Conservation (phyloP, 495 filamentous ascomycete species). For the Aspergillus cavernicola region DNA sequence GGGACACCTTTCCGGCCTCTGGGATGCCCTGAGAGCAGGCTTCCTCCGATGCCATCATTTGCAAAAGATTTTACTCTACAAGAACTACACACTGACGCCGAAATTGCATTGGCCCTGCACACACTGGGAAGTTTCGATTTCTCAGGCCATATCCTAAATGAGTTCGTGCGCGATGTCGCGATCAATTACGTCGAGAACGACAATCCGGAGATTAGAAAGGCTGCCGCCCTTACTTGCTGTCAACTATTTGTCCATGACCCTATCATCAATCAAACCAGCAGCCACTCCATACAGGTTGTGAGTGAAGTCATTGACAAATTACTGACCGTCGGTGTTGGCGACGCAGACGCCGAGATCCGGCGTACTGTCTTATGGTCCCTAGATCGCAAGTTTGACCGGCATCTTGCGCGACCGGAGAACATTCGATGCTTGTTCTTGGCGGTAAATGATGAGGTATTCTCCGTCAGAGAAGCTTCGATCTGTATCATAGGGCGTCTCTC, state of each 20-base stretch:
- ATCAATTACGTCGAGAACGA: constrained; percentile 97
- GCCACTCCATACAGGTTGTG: constrained; percentile 93
- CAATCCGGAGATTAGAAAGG: constrained; percentile 88
- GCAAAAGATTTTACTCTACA: constrained; percentile 78
- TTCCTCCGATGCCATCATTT: constrained; percentile 66
- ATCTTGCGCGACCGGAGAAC: constrained; percentile 92
- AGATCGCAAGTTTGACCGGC: constrained; percentile 90
- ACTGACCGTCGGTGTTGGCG: constrained; percentile 88
- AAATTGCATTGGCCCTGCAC: constrained; percentile 87
- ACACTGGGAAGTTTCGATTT: constrained; percentile 98
- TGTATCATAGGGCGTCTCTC: constrained; percentile 93
- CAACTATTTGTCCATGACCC: constrained; percentile 95
- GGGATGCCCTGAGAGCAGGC: constrained; percentile 74
- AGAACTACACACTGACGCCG: constrained; percentile 66
- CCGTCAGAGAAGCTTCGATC: constrained; percentile 89
- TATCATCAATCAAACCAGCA: constrained; percentile 95
- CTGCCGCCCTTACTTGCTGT: constrained; percentile 93
- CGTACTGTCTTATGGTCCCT: constrained; percentile 82
- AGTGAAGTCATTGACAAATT: constrained; percentile 96
- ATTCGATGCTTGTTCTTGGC: constrained; percentile 92
- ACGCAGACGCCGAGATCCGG: constrained; percentile 84
- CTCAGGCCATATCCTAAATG: constrained; percentile 87
- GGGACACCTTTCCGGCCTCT: constrained; percentile 88
- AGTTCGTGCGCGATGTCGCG: constrained; percentile 97
- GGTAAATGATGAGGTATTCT: constrained; percentile 91